Conservation (phyloP, 176 grass and related monocot species). For the sorghum (Sorghum bicolor) region DNA sequence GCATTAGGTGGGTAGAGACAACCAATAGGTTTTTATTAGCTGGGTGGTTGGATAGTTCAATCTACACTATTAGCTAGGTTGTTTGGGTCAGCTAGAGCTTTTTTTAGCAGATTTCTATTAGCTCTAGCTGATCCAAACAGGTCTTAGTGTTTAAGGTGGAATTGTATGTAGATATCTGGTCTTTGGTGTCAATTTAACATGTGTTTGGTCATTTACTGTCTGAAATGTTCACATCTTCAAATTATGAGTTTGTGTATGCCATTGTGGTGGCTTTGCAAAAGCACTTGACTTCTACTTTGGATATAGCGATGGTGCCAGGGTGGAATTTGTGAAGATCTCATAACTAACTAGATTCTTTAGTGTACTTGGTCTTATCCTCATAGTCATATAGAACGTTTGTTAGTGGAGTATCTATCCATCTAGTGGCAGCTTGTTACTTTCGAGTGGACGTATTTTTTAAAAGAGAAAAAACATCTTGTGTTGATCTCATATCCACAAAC, state of each 20-base stretch:
- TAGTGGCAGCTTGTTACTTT: not conserved
- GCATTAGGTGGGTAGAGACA: not conserved
- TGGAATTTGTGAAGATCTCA: not conserved
- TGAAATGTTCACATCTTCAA: constrained; percentile 3
- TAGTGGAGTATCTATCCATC: not conserved
- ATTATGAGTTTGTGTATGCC: not conserved
- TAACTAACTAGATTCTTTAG: not conserved
- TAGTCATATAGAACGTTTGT: not conserved
- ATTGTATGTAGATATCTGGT: not conserved
- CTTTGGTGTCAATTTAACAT: not conserved
- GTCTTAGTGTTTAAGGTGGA: not conserved
- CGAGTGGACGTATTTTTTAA: not conserved
- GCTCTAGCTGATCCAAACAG: too few relatives aligned
- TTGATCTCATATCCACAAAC: not conserved
- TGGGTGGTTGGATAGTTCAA: too few relatives aligned
- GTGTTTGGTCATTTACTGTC: not conserved
- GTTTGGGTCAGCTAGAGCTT: too few relatives aligned
- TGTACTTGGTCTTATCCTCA: not conserved
- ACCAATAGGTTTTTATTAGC: not conserved
- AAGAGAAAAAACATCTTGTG: not conserved
- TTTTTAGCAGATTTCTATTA: too few relatives aligned
- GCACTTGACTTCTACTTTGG: not conserved
- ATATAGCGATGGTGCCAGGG: not conserved
- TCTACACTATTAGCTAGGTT: too few relatives aligned
- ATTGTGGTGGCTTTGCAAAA: not conserved